Conservation (phyloP, 257 asterid species). For the Cordia subcordata region DNA sequence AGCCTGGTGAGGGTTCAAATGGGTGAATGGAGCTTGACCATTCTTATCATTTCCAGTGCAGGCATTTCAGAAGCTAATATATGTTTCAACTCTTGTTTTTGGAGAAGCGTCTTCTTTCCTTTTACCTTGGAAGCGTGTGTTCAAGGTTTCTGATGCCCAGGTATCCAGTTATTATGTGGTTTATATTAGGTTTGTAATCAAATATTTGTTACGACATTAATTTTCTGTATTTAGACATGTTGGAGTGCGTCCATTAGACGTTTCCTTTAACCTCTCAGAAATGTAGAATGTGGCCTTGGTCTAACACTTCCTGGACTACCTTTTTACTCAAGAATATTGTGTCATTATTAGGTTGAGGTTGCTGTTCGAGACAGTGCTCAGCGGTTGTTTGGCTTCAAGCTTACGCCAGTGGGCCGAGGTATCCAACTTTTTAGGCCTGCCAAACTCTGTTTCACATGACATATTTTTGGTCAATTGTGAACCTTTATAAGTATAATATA, state of each 20-base stretch:
- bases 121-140: constrained; percentile 98
- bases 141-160: constrained; percentile 92
- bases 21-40: constrained; percentile 47
- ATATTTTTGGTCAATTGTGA: background rate
- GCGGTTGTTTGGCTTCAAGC: constrained; percentile 68
- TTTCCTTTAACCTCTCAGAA: background rate
- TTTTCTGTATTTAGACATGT: background rate
- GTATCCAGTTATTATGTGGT: constrained; percentile 29
- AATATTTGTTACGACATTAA: background rate
- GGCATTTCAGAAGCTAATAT: constrained; percentile 99
- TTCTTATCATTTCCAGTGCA: constrained; percentile 60
- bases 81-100: constrained; percentile 88
- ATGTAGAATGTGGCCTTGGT: background rate
- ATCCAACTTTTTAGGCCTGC: constrained; percentile 10
- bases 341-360: constrained; percentile 71
- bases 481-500: background rate
- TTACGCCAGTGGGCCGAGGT: constrained; percentile 70
- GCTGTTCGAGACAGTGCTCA: constrained; percentile 94
- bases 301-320: background rate
- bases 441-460: background rate
- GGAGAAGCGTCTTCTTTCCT: constrained; percentile 94
- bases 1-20: constrained; percentile 12
- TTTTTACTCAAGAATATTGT: constrained; percentile 6
- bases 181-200: constrained; percentile 2
- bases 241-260: background rate